Percentiles rank a stretch among this genome's conserved stretches.
Evolutionary conservation across 805 yeast species (phyloP).

Genomic region (Middelhovenomyces tepae): DNA sequence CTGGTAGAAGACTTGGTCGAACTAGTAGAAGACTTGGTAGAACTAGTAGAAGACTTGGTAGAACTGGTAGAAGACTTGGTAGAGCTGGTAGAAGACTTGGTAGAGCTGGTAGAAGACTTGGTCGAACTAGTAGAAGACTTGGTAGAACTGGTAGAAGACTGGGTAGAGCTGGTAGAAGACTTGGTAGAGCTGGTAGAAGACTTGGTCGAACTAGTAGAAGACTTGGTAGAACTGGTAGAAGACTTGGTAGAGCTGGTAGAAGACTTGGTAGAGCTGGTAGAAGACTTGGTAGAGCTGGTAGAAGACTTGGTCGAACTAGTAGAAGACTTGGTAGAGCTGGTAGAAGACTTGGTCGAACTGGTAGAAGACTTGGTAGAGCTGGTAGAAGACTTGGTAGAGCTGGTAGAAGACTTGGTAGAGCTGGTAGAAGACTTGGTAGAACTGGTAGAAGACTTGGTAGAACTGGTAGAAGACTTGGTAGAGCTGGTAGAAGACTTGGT

Average conservation of each 20-base stretch:
- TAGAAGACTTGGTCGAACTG: background rate
- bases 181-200: background rate
- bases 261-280: background rate
- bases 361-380: background rate
- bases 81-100: background rate
- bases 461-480: no score
- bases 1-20: background rate
- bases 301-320: background rate
- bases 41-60: background rate
- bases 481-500: no score
- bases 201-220: background rate
- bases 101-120: background rate
- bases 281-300: background rate
- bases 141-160: background rate
- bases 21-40: background rate
- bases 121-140: background rate
- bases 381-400: background rate
- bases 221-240: background rate
- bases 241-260: background rate
- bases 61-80: background rate
- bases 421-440: constrained; percentile 1
- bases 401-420: constrained; percentile 1
- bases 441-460: no score
- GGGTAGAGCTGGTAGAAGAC: constrained; percentile 1
- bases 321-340: background rate